Evolutionary conservation across 1,284 basidiomycete genomes (phyloP), one percentile per base, ranked within the genome.

Genomic region (Ceratobasidium sp.): DNA sequence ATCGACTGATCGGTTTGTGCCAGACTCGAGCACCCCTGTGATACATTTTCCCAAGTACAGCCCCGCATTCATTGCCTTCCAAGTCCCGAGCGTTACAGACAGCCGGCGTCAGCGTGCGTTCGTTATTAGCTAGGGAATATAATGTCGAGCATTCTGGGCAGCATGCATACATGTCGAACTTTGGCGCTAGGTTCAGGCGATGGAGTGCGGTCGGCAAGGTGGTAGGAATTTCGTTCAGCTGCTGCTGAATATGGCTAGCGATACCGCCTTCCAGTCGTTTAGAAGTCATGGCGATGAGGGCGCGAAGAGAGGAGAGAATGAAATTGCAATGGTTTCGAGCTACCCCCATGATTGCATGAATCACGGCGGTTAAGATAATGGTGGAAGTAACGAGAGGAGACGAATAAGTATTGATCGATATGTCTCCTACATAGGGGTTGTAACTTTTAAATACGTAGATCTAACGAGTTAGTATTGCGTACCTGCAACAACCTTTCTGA

Each of bases 311-410:
- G 8, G 29, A 9, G 8, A 59, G 25, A 37, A 59, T 59, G 25
- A 59, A 59, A n/a, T 59, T 59, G 34, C 56, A 59, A 19, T 59
- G 56, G 9, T 11, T 37, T 13, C 56, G 34, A 32, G 56, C 56
- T 15, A 59, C 56, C 15, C 56, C 56, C 56, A 59, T 59, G 13
- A 59, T n/a, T n/a, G n/a, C n/a, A n/a, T n/a, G n/a, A n/a, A n/a
- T n/a, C n/a, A n/a, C n/a, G n/a, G n/a, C n/a, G n/a, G 34, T 59
- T 32, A 59, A 59, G 34, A 59, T 37, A 11, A 59, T 29, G 15
- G 11, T 25, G 13, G 56, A 29, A 29, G 15, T 59, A 11, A 37
- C 56, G 56, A 59, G 29, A 1, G 56, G 34, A 22, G 56, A 59
- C 13, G 34, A 32, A 32, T 59, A 37, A 25, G 29, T 22, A 51